Percentiles rank a stretch among this genome's conserved stretches.
Conservation (phyloP, 306 rosid species). For the Casuarina cunninghamiana region DNA sequence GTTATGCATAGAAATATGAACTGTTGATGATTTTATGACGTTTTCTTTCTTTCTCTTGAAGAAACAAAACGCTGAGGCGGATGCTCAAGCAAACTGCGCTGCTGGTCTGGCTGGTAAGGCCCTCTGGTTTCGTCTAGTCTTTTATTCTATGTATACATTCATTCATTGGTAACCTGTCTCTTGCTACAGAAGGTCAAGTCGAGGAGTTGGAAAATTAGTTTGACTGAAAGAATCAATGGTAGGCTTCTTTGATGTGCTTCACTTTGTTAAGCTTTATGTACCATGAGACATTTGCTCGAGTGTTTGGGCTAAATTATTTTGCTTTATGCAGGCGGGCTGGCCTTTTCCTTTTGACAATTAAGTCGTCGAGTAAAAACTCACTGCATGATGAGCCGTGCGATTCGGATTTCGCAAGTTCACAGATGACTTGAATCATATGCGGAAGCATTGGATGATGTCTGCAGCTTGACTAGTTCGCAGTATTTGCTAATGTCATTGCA, state of each 20-base stretch:
- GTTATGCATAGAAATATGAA: not conserved
- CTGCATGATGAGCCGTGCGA: not conserved
- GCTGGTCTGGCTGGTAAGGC: slow-evolving; percentile 67
- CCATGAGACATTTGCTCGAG: slow-evolving; percentile 2
- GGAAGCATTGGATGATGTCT: not conserved
- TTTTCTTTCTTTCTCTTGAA: slow-evolving; percentile 37
- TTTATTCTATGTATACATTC: not conserved
- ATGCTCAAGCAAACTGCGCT: slow-evolving; percentile 88
- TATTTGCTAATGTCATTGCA: not conserved
- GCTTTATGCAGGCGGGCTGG: slow-evolving; percentile 23
- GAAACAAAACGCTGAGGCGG: slow-evolving; percentile 81
- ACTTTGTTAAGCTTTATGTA: not conserved
- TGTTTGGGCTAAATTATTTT: not conserved
- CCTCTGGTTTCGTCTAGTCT: slow-evolving; percentile 13
- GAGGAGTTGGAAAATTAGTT: slow-evolving; percentile 39
- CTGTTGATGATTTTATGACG: slow-evolving; percentile 22
- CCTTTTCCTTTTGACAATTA: slow-evolving; percentile 16
- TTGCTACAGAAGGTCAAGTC: slow-evolving; percentile 69
- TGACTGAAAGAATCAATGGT: not conserved
- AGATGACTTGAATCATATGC: not conserved
- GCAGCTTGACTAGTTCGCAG: not conserved
- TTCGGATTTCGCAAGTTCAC: not conserved
- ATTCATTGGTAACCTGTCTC: slow-evolving; percentile 20
- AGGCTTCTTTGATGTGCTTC: slow-evolving; percentile 21
- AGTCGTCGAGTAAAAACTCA: slow-evolving; percentile 17